Evolutionary conservation across 352 stramenopile genomes (phyloP), one percentile per base, ranked within the genome.

Genomic region (Phytophthora citrophthora): DNA sequence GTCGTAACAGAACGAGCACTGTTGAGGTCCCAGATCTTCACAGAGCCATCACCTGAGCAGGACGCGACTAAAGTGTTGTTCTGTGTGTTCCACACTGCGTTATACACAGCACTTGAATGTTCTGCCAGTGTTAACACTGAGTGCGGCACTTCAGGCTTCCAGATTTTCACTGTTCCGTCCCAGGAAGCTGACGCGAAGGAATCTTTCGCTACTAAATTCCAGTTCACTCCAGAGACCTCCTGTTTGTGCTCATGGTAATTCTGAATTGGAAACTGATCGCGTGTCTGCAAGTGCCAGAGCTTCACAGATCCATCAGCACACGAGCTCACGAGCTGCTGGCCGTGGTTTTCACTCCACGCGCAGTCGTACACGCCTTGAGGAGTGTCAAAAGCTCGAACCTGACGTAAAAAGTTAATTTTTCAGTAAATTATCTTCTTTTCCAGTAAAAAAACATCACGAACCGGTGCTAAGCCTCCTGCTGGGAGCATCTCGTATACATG

Each of bases 321-420:
- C 1, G 84, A 91, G 41, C 82, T 95, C 49, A 95, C 84, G 18
- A 97, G 70, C 60, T 97, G 89, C 39, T 96, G 83, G 15, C 74
- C 70, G 59, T 97, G 81, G 41, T 76, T 81, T 55, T 97, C 91
- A 64, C 88, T 97, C 91, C 91, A 97, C 31, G 86, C 81, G 43
- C 88, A 96, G 72, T 97, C 89, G 67, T 95, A 97, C 13, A 97
- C 76, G 18, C 90, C 91, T 32, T 97, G 83, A 3, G 89, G 77
- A 5, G 91, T 97, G 52, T 97, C 88, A 74, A 97, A 97, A 48
- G 76, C 85, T 48, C 91, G 88, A 15, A 93, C 49, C 87, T 96
- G 44, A 23, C 6, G 13, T n/a, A n/a, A 13, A n/a, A 3, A 41
- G 44, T 47, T 32, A 43, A 32, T 27, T 29, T 24, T 16, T 58